Percentiles rank a stretch among this genome's conserved stretches.
phyloP scores from a whole-genome alignment of 495 filamentous ascomycete species.

The Lasiosphaeris hirsuta region DNA sequence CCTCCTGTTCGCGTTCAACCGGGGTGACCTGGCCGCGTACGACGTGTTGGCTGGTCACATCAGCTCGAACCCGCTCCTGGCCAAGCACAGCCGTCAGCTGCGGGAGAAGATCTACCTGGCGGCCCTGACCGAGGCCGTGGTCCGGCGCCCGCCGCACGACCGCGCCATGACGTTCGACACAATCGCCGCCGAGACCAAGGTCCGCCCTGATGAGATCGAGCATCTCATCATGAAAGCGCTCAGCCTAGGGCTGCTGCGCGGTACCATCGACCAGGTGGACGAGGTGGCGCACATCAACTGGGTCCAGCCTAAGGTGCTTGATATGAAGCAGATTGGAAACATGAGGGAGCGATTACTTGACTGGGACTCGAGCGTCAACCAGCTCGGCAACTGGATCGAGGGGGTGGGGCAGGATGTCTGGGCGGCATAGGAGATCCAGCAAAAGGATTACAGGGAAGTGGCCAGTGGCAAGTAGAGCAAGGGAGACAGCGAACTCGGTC shows the following conservation, averaged over 20 bases:
- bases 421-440: constrained; percentile 59
- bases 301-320: constrained; percentile 97
- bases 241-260: constrained; percentile 82
- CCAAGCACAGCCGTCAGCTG: constrained; percentile 75
- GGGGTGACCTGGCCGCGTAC: constrained; percentile 85
- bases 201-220: constrained; percentile 86
- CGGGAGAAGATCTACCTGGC: constrained; percentile 97
- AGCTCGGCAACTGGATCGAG: constrained; percentile 94
- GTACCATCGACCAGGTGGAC: constrained; percentile 94
- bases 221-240: constrained; percentile 98
- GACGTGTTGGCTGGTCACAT: constrained; percentile 76
- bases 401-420: constrained; percentile 82
- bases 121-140: constrained; percentile 93
- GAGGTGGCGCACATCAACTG: constrained; percentile 93
- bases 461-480: constrained; percentile 8
- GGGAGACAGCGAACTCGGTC: too few relatives aligned
- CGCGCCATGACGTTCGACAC: constrained; percentile 86
- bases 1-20: constrained; percentile 95
- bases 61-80: constrained; percentile 70
- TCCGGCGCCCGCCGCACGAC: constrained; percentile 92
- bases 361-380: constrained; percentile 93
- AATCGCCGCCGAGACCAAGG: constrained; percentile 89
- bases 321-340: constrained; percentile 91
- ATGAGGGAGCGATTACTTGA: constrained; percentile 86
- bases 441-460: neutral